Evolutionary conservation across 208 protist species (phyloP).

Genomic region (Crithidia thermophila): DNA sequence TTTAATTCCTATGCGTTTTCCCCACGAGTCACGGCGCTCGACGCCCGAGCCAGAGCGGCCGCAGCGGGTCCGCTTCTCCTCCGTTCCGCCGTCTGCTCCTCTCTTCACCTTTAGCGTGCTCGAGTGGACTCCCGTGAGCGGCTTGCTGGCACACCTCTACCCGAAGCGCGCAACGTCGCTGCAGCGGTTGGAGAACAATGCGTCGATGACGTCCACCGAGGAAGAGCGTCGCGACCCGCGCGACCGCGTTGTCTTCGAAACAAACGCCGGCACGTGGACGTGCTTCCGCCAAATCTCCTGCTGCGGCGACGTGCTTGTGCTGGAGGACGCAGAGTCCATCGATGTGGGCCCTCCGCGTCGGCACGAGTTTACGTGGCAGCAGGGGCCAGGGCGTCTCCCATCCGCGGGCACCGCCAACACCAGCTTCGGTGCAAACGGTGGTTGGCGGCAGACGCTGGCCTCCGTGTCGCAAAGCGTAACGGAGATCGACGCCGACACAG

Average conservation of each 20-base stretch:
- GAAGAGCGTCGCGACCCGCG: constrained; percentile 5
- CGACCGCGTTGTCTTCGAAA: constrained; percentile 5
- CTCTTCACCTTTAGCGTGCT: constrained; percentile 28
- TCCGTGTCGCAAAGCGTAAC: not conserved
- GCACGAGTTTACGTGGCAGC: constrained; percentile 30
- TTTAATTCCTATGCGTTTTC: not conserved
- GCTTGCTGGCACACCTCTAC: constrained; percentile 1
- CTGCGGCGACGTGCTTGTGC: constrained; percentile 19
- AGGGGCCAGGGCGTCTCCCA: constrained; percentile 16
- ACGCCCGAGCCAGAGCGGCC: constrained; percentile 3
- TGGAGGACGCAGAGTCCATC: constrained; percentile 17
- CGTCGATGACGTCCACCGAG: not conserved
- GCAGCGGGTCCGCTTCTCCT: constrained; percentile 23
- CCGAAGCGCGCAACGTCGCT: not conserved
- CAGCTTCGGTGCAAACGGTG: constrained; percentile 2
- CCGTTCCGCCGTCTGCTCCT: constrained; percentile 1
- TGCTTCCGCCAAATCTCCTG: constrained; percentile 24
- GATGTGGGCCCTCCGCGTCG: constrained; percentile 17
- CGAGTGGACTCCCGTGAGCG: constrained; percentile 18
- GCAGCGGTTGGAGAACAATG: constrained; percentile 5
- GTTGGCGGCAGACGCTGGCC: constrained; percentile 2
- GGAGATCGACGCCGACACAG: not conserved
- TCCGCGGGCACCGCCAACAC: not conserved
- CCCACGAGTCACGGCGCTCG: not conserved
- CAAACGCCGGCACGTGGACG: constrained; percentile 12